Percentiles rank a stretch among this genome's conserved stretches.
Conservation (phyloP, 192 early-diverging fungal genomes). For the Dimargaris verticillata region DNA sequence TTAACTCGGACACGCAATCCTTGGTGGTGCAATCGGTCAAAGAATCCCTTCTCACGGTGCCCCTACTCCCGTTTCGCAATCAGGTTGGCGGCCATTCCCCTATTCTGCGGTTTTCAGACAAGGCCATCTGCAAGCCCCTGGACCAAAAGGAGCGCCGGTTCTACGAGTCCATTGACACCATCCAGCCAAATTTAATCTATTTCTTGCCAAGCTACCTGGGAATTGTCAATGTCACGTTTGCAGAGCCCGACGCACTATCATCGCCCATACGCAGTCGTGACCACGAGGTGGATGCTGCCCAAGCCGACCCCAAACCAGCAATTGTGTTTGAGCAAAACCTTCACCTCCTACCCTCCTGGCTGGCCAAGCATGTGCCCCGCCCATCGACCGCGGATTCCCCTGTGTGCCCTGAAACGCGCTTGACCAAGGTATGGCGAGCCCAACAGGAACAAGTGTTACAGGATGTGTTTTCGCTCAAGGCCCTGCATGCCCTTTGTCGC, state of each 20-base stretch:
- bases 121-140: conserved; percentile 92
- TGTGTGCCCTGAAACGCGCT: conserved; percentile 16
- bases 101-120: conserved; percentile 88
- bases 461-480: conserved; percentile 79
- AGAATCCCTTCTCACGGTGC: conserved; percentile 18
- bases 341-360: conserved; percentile 64
- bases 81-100: conserved; percentile 94
- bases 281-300: conserved; percentile 9
- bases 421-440: conserved; percentile 41
- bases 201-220: conserved; percentile 90
- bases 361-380: conserved; percentile 21
- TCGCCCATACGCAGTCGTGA: not conserved
- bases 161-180: conserved; percentile 70
- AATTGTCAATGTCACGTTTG: conserved; percentile 84
- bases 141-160: conserved; percentile 67
- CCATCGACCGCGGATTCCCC: not conserved
- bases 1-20: not conserved
- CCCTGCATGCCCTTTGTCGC: conserved; percentile 54
- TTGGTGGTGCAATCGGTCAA: not conserved
- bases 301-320: conserved; percentile 38
- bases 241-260: conserved; percentile 16
- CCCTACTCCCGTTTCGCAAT: conserved; percentile 62
- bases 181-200: conserved; percentile 58
- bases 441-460: conserved; percentile 78
- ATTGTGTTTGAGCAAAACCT: conserved; percentile 82